Base-by-base conservation (phyloP, 495 filamentous ascomycete species). In the Chaetomium tenue region DNA sequence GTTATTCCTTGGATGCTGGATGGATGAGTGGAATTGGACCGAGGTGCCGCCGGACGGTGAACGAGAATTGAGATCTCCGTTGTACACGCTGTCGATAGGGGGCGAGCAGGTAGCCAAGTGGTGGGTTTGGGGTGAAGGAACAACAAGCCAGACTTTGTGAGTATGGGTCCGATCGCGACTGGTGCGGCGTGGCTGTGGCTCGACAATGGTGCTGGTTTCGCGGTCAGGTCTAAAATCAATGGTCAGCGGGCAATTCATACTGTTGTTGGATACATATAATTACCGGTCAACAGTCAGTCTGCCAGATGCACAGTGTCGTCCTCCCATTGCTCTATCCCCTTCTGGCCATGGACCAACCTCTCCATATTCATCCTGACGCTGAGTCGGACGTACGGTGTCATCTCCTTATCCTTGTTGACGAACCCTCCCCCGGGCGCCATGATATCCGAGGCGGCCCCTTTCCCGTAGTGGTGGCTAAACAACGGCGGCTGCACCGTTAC, bases 401-500 rank as follows among this genome's bases (percentile, higher is more conserved):
- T 77, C 58, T 74, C 74, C 60, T 75, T 78, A 8, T 72, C 70
- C 12, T 67, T 74, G 25, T 72, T 75, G 8, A 79, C 68, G 51
- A 76, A 78, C 16, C 79, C 80, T 0, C 80, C 80, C 0, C 80
- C 80, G 3, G 79, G 74, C 0, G 76, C 75, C 60, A 71, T 74
- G 54, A 81, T 82, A 62, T 82, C 67, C 25, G 79, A 81, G 18
- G 71, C 69, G 2, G 73, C 75, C 9, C 71, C 75, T 20, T 70
- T 72, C 0, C 73, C 73, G 65, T 74, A 79, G 33, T 76, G 76
- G 30, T 81, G 80, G 22, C 77, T 80, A 60, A 82, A 77, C 23
- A 82, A 63, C n/a, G 80, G 80, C 18, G 80, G 80, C 47, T 80
- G 77, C 12, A 76, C 74, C 5, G 80, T 82, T 28, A 82, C 68